Conservation (phyloP, 768 basidiomycete species). For the Suillus lakei region DNA sequence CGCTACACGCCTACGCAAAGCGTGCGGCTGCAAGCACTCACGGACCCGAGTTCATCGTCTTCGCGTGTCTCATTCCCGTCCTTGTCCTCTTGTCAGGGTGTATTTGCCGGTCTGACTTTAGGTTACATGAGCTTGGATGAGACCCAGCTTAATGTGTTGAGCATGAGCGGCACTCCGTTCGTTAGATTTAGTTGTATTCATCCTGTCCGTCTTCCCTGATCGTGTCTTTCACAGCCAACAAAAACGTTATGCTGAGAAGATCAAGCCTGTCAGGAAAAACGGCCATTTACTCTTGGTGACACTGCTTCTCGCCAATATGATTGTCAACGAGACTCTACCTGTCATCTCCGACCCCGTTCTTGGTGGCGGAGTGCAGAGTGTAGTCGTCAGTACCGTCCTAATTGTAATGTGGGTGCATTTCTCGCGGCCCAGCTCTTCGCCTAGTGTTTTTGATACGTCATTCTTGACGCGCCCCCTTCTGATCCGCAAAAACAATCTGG, state of each 20-base stretch:
- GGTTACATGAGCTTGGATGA: constrained; percentile 94
- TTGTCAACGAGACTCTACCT: constrained; percentile 87
- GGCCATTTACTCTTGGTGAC: constrained; percentile 85
- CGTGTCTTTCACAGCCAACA: constrained; percentile 59
- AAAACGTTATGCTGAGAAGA: constrained; percentile 79
- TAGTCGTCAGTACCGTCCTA: constrained; percentile 81
- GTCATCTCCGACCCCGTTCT: constrained; percentile 81
- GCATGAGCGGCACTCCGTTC: constrained; percentile 83
- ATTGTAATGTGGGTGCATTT: constrained; percentile 78
- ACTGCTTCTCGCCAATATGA: constrained; percentile 88
- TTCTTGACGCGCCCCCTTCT: background rate
- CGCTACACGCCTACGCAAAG: constrained; percentile 33
- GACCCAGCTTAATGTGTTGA: constrained; percentile 87
- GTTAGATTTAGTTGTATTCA: constrained; percentile 31
- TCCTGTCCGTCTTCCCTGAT: background rate
- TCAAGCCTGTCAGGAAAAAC: constrained; percentile 84
- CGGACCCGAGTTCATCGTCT: constrained; percentile 41
- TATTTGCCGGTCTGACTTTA: constrained; percentile 91
- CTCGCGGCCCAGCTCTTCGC: background rate
- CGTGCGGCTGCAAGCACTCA: constrained; percentile 28
- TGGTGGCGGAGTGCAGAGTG: constrained; percentile 78
- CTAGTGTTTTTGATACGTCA: background rate
- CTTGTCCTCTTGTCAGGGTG: constrained; percentile 83
- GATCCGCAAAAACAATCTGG: background rate
- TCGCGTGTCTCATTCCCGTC: constrained; percentile 73